phyloP scores from a whole-genome alignment of 768 basidiomycete species.

The Collybiopsis confluens region DNA sequence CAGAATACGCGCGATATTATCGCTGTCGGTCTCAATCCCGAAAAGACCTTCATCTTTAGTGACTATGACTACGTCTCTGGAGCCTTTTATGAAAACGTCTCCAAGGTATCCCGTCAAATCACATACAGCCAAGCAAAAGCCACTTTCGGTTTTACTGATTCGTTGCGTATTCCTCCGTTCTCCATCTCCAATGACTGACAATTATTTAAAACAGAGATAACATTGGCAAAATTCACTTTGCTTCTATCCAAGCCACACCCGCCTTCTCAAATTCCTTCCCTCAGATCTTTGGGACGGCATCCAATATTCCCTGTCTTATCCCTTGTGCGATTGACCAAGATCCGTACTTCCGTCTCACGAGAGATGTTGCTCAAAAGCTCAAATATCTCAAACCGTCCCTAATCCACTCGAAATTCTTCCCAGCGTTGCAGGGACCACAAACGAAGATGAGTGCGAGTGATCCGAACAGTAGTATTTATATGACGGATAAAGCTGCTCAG shows the following conservation, averaged over 20 bases:
- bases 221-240: conserved; percentile 97
- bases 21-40: conserved; percentile 86
- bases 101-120: conserved; percentile 88
- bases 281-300: conserved; percentile 84
- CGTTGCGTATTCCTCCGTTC: conserved; percentile 49
- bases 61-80: conserved; percentile 89
- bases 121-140: conserved; percentile 92
- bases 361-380: conserved; percentile 90
- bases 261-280: conserved; percentile 99
- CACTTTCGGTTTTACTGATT: conserved; percentile 95
- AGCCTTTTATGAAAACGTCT: conserved; percentile 90
- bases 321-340: conserved; percentile 99
- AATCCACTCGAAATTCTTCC: conserved; percentile 96
- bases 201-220: conserved; percentile 65
- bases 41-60: conserved; percentile 97
- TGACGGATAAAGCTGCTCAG: conserved; percentile 88
- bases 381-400: conserved; percentile 94
- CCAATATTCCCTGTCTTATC: conserved; percentile 88
- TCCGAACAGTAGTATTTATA: conserved; percentile 89
- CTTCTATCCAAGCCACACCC: conserved; percentile 90
- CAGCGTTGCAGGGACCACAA: conserved; percentile 94
- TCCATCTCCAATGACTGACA: not conserved
- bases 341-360: conserved; percentile 95
- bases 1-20: conserved; percentile 96
- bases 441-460: conserved; percentile 99